Evolutionary conservation across 805 yeast species (phyloP), one percentile per base, ranked within the genome.

Genomic region (Lipomyces anomalus): DNA sequence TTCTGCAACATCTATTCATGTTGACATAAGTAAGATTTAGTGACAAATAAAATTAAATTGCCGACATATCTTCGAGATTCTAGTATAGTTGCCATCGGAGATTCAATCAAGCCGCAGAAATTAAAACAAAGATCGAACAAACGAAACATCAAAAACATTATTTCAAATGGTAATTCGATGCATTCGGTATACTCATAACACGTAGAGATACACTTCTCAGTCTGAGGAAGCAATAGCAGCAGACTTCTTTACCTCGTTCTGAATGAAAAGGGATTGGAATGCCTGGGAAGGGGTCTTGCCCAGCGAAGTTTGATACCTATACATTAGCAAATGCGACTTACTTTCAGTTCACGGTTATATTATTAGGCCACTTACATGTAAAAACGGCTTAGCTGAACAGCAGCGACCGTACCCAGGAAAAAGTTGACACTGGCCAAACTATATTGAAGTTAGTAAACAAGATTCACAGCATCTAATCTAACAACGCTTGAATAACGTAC

Each of bases 321-420:
- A 9, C 11, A 4, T 11, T 11, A 28, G n/a, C 11, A 28, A 28
- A 28, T 11, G n/a, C 11, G n/a, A 28, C 11, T 28, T 28, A 36
- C 28, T 23, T 13, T 13, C 6, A 35, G 4, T 5, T 7, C 20
- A 6, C n/a, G 6, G 29, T 22, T 4, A 36, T 7, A 11, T 5
- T 4, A 20, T 21, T 9, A 22, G 23, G 5, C 4, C 6, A 22
- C 47, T 3, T 47, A 50, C 45, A 18, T 17, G 38, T 35, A 71
- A 44, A 90, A 76, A 68, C 98, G 78, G 37, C 68, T 60, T 32
- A 92, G 67, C 72, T 90, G 97, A 64, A 72, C 78, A 24, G 90
- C 84, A 2, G 97, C 96, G 39, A 94, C 95, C 26, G 81, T 70
- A 22, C 95, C 95, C 44, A 90, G 71, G 75, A 92, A 90, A 73